Evolutionary conservation across 2,329 filamentous ascomycete genomes (phyloP).

Genomic region (Monilinia fructicola): DNA sequence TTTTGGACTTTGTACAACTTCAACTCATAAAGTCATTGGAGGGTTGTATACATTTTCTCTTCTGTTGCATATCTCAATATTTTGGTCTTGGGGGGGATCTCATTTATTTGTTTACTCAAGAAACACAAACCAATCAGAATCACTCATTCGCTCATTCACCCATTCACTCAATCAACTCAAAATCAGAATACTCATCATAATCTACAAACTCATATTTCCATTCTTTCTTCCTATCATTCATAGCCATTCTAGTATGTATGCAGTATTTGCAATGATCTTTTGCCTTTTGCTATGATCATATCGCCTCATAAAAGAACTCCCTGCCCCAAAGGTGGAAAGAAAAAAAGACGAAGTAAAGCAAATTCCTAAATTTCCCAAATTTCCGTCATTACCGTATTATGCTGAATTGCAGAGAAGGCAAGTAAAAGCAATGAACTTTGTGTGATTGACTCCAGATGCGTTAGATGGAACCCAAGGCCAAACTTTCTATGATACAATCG

Average conservation of each 20-base stretch:
- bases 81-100: background rate
- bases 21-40: background rate
- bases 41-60: background rate
- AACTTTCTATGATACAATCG: conserved; percentile 23
- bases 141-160: background rate
- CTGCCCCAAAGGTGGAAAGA: background rate
- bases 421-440: conserved; percentile 15
- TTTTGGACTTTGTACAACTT: background rate
- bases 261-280: conserved; percentile 17
- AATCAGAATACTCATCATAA: background rate
- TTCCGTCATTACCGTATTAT: conserved; percentile 22
- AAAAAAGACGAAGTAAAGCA: conserved; percentile 7
- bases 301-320: conserved; percentile 17
- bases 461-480: conserved; percentile 15
- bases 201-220: conserved; percentile 20
- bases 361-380: conserved; percentile 16
- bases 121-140: conserved; percentile 1
- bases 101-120: conserved; percentile 1
- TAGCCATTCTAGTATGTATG: conserved; percentile 24
- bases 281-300: conserved; percentile 13
- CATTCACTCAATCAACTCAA: background rate
- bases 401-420: conserved; percentile 21
- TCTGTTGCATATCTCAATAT: conserved; percentile 4
- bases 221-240: conserved; percentile 17
- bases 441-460: conserved; percentile 9